A percentile compares a stretch with the other conserved stretches of the same genome.
Conservation (phyloP, 805 yeast species). For the Clavispora vitiphila region DNA sequence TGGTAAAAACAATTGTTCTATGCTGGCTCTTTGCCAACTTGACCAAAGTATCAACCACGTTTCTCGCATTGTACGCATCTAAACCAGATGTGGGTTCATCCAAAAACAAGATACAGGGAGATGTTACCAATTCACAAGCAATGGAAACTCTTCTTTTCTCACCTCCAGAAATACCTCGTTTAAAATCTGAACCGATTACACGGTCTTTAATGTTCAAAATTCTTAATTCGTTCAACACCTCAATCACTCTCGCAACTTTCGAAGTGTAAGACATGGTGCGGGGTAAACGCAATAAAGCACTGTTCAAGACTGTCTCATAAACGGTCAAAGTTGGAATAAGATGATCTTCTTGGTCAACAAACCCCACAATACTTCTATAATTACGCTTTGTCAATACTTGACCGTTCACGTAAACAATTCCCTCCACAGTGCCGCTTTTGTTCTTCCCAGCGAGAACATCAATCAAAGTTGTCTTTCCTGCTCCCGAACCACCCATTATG, state of each 20-base stretch:
- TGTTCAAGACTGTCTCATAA: slow-evolving; percentile 88
- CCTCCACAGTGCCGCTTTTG: slow-evolving; percentile 67
- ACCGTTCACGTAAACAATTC: slow-evolving; percentile 77
- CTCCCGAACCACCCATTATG: slow-evolving; percentile 98
- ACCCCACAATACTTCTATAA: slow-evolving; percentile 72
- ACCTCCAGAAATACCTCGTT: slow-evolving; percentile 91
- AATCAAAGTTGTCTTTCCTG: slow-evolving; percentile 91
- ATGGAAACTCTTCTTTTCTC: slow-evolving; percentile 89
- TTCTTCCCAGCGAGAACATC: slow-evolving; percentile 88
- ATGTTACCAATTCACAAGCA: slow-evolving; percentile 88
- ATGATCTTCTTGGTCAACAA: slow-evolving; percentile 94
- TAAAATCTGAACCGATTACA: slow-evolving; percentile 81
- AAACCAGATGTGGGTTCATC: slow-evolving; percentile 96
- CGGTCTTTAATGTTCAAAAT: slow-evolving; percentile 79
- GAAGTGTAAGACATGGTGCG: slow-evolving; percentile 66
- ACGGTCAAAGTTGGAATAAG: slow-evolving; percentile 91
- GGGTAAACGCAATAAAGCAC: slow-evolving; percentile 87
- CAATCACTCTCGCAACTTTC: slow-evolving; percentile 75
- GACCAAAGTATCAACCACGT: slow-evolving; percentile 82
- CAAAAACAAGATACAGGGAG: slow-evolving; percentile 74
- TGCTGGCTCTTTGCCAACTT: slow-evolving; percentile 73
- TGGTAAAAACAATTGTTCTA: slow-evolving; percentile 87
- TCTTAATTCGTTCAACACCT: slow-evolving; percentile 80
- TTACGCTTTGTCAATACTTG: slow-evolving; percentile 37
- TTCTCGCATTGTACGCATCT: slow-evolving; percentile 89